phyloP scores from a whole-genome alignment of 306 rosid genomes.

The Elaeagnus macrophylla region DNA sequence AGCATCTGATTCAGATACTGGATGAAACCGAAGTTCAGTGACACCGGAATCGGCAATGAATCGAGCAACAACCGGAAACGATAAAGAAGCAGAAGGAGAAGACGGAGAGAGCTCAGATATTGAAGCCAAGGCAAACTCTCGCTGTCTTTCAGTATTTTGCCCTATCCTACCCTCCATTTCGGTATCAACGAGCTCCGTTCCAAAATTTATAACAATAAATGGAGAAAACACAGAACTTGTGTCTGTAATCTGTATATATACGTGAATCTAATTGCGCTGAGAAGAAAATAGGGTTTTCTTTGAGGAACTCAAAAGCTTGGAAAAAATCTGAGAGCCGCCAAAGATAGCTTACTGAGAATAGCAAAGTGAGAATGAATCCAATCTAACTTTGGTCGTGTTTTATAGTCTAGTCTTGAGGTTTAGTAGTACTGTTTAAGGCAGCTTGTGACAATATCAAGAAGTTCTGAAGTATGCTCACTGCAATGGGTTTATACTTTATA shows the following conservation, averaged over 20 bases:
- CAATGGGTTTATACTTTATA: too few relatives aligned
- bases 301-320: slow-evolving; percentile 11
- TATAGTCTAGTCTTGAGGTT: slow-evolving; percentile 8
- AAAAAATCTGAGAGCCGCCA: slow-evolving; percentile 61
- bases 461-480: too few relatives aligned
- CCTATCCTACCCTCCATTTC: slow-evolving; percentile 47
- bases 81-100: slow-evolving; percentile 17
- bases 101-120: slow-evolving; percentile 43
- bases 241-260: neutral
- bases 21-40: slow-evolving; percentile 41
- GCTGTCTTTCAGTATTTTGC: slow-evolving; percentile 26
- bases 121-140: slow-evolving; percentile 49
- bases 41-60: slow-evolving; percentile 35
- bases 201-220: neutral
- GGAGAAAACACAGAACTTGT: neutral
- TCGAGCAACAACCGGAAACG: slow-evolving; percentile 57
- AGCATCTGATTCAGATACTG: slow-evolving; percentile 30
- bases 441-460: too few relatives aligned
- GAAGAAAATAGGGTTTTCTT: slow-evolving; percentile 61
- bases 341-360: slow-evolving; percentile 15
- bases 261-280: too few relatives aligned
- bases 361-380: neutral
- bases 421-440: slow-evolving; percentile 5
- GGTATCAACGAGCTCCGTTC: slow-evolving; percentile 23
- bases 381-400: slow-evolving; percentile 5